Evolutionary conservation across 495 filamentous ascomycete species (phyloP), one percentile per base, ranked within the genome.

Genomic region (Penicillium silybi): DNA sequence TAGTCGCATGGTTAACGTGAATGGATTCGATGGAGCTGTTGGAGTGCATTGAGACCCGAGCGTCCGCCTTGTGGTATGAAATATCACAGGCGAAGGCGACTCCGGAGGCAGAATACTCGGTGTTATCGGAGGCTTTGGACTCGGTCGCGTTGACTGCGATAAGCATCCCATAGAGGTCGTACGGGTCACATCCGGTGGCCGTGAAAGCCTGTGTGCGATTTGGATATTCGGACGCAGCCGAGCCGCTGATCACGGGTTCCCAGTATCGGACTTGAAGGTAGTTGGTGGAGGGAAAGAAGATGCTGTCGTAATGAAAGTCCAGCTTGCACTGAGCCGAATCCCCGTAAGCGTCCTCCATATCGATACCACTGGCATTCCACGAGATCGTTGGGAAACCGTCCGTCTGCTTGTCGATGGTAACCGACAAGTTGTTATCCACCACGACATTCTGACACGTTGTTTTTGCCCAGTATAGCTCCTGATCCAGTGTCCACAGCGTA

Each of bases 241-340:
- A 48, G n/a, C 19, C 17, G 41, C 39, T 34, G 19, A 63, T 54
- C 1, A 58, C 63, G 6, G 71, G 71, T 41, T 74, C 71, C 71
- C 71, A 74, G 42, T 74, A 74, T 2, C 71, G 66, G 16, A 72
- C 52, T 25, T 74, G 71, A 8, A 73, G 55, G 23, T 66, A 71
- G 40, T 74, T 64, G 17, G 66, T 68, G 11, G 39, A 26, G 2
- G 56, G 52, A 40, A 69, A 73, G 32, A 66, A 64, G 19, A 70
- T 53, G 37, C 57, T 73, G 3, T 62, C 44, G 41, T 71, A 73
- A 22, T 61, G 38, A 44, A 74, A 72, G 16, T 71, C 61, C 48
- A 74, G 38, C 3, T 44, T 53, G 46, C 71, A 74, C 16, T 56
- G 10, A 13, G 46, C 32, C 9, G 58, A 46, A 15, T 29, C 41